These are phyloP conservation scores for Sordariomycetes sp. DNA, from an alignment of 2,329 filamentous ascomycete genomes.

Conservation along the genomic window DNA sequence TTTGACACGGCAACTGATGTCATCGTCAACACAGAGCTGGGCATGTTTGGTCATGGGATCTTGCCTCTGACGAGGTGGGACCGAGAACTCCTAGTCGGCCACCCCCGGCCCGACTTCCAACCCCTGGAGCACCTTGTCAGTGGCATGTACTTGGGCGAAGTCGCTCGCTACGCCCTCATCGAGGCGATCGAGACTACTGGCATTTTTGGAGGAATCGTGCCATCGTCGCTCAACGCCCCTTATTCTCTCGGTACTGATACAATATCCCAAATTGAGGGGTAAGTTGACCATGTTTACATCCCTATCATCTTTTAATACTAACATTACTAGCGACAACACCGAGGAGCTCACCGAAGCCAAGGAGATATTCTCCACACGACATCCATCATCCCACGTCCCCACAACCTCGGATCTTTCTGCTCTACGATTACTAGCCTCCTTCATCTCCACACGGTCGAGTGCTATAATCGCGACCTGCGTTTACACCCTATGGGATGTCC, in stretches of 20 bases:
- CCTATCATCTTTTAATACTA: background rate
- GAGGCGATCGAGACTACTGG: constrained; percentile 48
- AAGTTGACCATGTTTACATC: constrained; percentile 15
- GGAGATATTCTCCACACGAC: constrained; percentile 37
- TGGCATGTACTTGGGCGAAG: constrained; percentile 59
- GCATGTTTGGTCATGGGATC: constrained; percentile 55
- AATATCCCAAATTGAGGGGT: constrained; percentile 49
- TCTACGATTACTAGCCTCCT: constrained; percentile 42
- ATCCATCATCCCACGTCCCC: constrained; percentile 34
- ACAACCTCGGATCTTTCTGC: constrained; percentile 38
- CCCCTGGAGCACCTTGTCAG: constrained; percentile 54
- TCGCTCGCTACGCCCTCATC: constrained; percentile 46
- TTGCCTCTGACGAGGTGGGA: constrained; percentile 57
- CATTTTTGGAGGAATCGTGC: constrained; percentile 46
- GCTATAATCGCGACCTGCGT: constrained; percentile 50
- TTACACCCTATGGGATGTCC: constrained; percentile 49
- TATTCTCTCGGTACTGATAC: constrained; percentile 55
- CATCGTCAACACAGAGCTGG: constrained; percentile 58
- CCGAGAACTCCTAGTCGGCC: constrained; percentile 36
- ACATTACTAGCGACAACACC: constrained; percentile 1
- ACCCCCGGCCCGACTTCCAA: constrained; percentile 50
- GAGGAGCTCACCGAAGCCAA: constrained; percentile 28
- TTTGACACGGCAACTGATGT: constrained; percentile 50
- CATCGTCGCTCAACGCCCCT: constrained; percentile 37
- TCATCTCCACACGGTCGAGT: constrained; percentile 48